Conservation (phyloP, 2,329 filamentous ascomycete species). For the Colletotrichum graminicola region DNA sequence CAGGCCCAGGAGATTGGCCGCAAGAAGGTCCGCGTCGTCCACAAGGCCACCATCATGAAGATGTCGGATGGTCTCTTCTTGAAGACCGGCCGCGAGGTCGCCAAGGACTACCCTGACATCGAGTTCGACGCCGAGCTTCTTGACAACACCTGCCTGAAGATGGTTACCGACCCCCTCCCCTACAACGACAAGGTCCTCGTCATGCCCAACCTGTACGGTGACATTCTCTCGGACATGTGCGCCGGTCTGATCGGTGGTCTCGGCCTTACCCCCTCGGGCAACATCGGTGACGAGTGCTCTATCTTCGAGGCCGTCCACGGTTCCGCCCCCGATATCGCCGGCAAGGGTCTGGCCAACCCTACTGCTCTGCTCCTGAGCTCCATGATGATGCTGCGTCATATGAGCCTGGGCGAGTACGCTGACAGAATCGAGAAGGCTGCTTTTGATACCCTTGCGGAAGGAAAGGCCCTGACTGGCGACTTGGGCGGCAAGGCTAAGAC, state of each 20-base stretch:
- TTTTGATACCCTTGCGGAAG: constrained; percentile 94
- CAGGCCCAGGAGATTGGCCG: constrained; percentile 93
- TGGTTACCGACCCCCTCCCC: constrained; percentile 93
- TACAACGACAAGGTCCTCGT: constrained; percentile 99
- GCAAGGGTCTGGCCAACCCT: constrained; percentile 96
- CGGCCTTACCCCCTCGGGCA: constrained; percentile 95
- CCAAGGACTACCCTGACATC: constrained; percentile 95
- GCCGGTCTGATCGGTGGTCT: constrained; percentile 98
- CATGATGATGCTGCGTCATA: constrained; percentile 99
- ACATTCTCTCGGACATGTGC: constrained; percentile 99
- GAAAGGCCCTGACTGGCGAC: constrained; percentile 96
- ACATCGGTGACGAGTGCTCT: constrained; percentile 99
- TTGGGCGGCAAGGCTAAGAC: constrained; percentile 97
- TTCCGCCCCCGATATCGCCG: constrained; percentile 95
- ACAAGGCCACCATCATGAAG: constrained; percentile 99
- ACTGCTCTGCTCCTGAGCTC: constrained; percentile 94
- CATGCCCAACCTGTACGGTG: constrained; percentile 98
- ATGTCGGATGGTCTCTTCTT: constrained; percentile 99
- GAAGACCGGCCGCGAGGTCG: constrained; percentile 83
- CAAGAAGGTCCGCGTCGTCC: constrained; percentile 96
- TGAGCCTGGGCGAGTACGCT: constrained; percentile 89
- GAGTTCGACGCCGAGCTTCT: constrained; percentile 98
- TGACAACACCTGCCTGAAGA: constrained; percentile 99
- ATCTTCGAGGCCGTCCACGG: constrained; percentile 99
- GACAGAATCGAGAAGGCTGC: constrained; percentile 92